phyloP scores from a whole-genome alignment of 2,329 filamentous ascomycete genomes.

The Verticillium klebahnii region DNA sequence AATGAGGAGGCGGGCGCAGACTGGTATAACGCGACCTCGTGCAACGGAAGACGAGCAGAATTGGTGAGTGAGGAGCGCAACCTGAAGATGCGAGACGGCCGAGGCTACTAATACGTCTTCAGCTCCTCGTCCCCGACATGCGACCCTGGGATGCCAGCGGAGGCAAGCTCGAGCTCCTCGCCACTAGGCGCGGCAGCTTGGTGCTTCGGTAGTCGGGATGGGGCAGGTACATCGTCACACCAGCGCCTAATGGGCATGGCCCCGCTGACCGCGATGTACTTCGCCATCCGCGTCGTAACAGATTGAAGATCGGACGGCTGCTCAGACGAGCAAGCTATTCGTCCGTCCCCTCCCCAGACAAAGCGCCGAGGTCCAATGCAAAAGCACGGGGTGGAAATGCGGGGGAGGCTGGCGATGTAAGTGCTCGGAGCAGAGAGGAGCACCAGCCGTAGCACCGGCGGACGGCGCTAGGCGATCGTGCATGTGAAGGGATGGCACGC shows the following conservation, averaged over 20 bases:
- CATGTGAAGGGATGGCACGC: not conserved
- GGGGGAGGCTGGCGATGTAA: not conserved
- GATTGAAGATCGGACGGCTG: not conserved
- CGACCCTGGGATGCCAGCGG: not conserved
- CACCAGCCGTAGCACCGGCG: not conserved
- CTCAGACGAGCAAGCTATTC: not conserved
- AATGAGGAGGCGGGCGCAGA: not conserved
- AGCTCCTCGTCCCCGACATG: not conserved
- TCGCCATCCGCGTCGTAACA: not conserved
- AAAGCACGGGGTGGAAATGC: not conserved
- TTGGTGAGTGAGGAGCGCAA: not conserved
- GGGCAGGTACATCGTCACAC: not conserved
- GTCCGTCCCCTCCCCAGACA: not conserved
- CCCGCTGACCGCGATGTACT: not conserved
- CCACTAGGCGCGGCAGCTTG: not conserved
- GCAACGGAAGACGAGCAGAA: not conserved
- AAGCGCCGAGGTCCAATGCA: not conserved
- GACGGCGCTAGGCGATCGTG: not conserved
- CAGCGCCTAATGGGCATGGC: not conserved
- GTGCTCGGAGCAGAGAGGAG: not conserved
- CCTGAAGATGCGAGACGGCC: not conserved
- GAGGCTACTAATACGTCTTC: not conserved
- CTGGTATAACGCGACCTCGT: not conserved
- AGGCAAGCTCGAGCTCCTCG: not conserved
- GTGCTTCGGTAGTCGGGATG: not conserved